Evolutionary conservation across 306 rosid species (phyloP), one percentile per base, ranked within the genome.

Genomic region (Vigna nakashimae): DNA sequence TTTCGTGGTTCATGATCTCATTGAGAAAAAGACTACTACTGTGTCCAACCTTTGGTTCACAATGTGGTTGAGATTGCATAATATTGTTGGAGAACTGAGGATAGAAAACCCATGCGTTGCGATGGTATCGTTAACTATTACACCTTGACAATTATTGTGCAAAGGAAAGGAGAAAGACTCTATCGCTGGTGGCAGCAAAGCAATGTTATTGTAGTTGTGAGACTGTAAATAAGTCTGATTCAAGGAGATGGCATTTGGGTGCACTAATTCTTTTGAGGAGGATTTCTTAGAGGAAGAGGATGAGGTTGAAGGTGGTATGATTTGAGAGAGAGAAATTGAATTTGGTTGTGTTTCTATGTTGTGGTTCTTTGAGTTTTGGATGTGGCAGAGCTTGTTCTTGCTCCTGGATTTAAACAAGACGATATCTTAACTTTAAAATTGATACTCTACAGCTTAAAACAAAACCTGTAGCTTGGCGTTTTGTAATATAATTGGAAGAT

Each of bases 321-420:
- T 48, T 57, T 80, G 80, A 30, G 72, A 69, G 63, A 28, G 85
- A 24, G 28, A 24, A 24, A 24, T 2, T 24, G 28, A 24, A 3
- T 24, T 24, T 24, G 28, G 50, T 74, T 56, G 7, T 12, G 22
- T 20, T 20, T 20, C 22, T 20, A 1, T 20, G 22, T 20, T 20
- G 22, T 20, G 36, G 18, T 78, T 87, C 65, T 82, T 91, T 15
- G 91, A 84, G 82, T 70, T 87, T 17, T 82, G 90, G 78, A 84
- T 87, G 56, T 89, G 88, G 42, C 93, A 91, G 26, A 92, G 96
- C 74, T 88, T 95, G 85, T 91, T 90, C 53, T 92, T 95, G 89
- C 92, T 91, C 60, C 96, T 80, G 2, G 98, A 91, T 75, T 95
- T 95, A 20, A 20, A 20, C 22, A 20, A 20, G 22, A 20, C 1